Conservation (phyloP, 164 flowering plant genomes). For the Cinnamomum chago region DNA sequence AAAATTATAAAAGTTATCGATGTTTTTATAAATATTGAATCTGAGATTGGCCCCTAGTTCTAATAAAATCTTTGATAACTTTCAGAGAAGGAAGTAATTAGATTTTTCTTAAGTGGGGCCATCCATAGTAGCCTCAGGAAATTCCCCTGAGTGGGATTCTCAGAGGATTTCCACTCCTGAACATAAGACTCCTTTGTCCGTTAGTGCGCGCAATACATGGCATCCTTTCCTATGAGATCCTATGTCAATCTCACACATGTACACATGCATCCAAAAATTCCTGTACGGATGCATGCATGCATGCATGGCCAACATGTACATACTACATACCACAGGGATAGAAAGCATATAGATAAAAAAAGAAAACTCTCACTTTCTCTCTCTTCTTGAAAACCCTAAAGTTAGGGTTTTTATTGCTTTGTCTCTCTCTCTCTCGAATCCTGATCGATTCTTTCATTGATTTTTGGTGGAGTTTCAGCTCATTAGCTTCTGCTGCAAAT, state of each 20-base stretch:
- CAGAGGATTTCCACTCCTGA: too few species aligned
- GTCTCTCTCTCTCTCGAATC: conserved; percentile 31
- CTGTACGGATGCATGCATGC: conserved; percentile 9
- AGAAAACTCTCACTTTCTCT: conserved; percentile 24
- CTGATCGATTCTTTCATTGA: conserved; percentile 9
- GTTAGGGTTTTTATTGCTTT: conserved; percentile 37
- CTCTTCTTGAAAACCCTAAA: conserved; percentile 23
- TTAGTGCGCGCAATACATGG: not conserved
- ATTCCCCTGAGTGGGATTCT: too few species aligned
- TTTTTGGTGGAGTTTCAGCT: conserved; percentile 2
- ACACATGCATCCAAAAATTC: too few species aligned
- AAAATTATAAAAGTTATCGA: too few species aligned
- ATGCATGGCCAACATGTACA: not conserved
- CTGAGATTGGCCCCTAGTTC: too few species aligned
- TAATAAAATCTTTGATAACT: too few species aligned
- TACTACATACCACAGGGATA: too few species aligned
- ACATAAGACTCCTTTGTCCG: too few species aligned
- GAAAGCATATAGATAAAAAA: conserved; percentile 6
- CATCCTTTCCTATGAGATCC: not conserved
- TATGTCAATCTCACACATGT: not conserved
- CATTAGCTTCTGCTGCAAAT: conserved; percentile 2
- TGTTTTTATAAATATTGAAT: too few species aligned
- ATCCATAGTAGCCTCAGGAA: too few species aligned
- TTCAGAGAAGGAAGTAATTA: not conserved
- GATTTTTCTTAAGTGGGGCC: too few species aligned